Evolutionary conservation across 257 asterid genomes (phyloP), one percentile per base, ranked within the genome.

Genomic region (Solanum ahanhuiri): DNA sequence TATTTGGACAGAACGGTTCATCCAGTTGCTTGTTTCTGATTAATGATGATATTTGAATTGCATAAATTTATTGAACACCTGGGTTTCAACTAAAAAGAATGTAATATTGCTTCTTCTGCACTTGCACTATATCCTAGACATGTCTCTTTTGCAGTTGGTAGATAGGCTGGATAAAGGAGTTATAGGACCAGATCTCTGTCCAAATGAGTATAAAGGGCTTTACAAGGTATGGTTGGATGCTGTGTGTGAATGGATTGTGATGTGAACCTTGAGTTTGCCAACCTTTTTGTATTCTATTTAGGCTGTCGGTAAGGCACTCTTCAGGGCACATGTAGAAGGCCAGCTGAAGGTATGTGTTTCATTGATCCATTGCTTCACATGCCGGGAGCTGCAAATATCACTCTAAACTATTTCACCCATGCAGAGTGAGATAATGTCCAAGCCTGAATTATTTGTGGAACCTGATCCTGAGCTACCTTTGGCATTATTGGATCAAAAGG

Each of bases 221-320:
- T 95, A 94, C 96, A 95, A 95, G 98, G 98, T 95, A 85, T 67
- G 39, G 7, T 81, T 88, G 60, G 88, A 86, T 89, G 48, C 77
- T 69, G 67, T 87, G 35, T 43, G 41, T 90, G 84, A 73, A 81
- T 63, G 77, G 79, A 60, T 86, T 86, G 67, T 57, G 84, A 83
- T 41, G 81, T 85, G 23, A 66, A 25, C 85, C 41, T 83, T 85
- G 69, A 75, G 82, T 54, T 86, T 83, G 84, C 84, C 89, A 77
- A 86, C 86, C 43, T 88, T 43, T 83, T 43, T 88, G 83, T 82
- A 88, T 87, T 90, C 86, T 75, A 85, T 85, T 86, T 91, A 95
- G 98, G 97, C 98, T 84, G 98, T 95, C 85, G 98, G 96, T n/a
- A 95, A 93, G 90, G 98, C 98, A 63, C 96, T 95, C 88, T 95